Conservation (phyloP, 805 yeast species). For the Wickerhamiella domercqiae region DNA sequence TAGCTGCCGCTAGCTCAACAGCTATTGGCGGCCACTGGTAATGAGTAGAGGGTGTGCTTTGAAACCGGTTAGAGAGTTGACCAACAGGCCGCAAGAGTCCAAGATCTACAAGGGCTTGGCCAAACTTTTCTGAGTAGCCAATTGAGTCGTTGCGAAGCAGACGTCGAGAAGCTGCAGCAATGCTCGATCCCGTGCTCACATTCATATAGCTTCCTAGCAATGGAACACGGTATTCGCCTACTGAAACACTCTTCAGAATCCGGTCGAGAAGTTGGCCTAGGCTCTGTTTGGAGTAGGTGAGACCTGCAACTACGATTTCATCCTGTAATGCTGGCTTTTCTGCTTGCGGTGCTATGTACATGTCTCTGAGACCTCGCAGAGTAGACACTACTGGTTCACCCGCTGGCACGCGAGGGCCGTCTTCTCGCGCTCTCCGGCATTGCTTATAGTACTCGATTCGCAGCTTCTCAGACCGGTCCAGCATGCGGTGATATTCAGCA, state of each 20-base stretch:
- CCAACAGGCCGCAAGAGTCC: constrained; percentile 54
- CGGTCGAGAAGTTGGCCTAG: constrained; percentile 29
- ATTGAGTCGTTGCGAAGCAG: constrained; percentile 34
- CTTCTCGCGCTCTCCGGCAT: constrained; percentile 44
- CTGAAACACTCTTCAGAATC: constrained; percentile 35
- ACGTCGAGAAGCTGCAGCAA: constrained; percentile 43
- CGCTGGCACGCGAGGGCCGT: not conserved
- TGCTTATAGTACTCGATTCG: constrained; percentile 53
- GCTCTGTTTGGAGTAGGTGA: constrained; percentile 23
- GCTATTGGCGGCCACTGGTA: constrained; percentile 43
- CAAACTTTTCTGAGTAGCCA: constrained; percentile 55
- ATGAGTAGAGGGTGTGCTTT: constrained; percentile 49
- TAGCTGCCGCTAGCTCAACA: constrained; percentile 6
- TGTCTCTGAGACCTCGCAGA: constrained; percentile 4
- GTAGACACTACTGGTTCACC: constrained; percentile 9
- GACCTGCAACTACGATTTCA: constrained; percentile 19
- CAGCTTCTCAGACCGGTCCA: constrained; percentile 31
- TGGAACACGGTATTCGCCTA: constrained; percentile 43
- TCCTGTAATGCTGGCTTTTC: not conserved
- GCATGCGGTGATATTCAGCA: constrained; percentile 32
- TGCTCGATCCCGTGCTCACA: constrained; percentile 45
- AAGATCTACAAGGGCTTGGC: constrained; percentile 50
- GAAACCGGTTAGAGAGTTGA: constrained; percentile 33
- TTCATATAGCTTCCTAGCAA: constrained; percentile 51
- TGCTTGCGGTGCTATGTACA: constrained; percentile 1